Evolutionary conservation across 1,139 yeast genomes (phyloP).

Genomic region (Zygoascus meyerae): DNA sequence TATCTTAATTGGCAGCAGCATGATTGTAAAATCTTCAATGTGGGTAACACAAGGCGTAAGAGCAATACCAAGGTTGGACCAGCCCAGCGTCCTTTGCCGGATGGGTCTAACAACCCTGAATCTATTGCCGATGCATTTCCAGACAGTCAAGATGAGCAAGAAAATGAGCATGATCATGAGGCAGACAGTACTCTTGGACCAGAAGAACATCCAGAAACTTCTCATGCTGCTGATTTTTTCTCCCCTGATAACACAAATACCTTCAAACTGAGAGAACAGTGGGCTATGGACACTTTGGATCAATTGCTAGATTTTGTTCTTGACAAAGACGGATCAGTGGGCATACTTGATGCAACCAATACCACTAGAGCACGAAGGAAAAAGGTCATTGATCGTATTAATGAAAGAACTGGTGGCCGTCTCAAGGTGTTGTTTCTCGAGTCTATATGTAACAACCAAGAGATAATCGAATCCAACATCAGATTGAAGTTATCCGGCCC

Average conservation of each 20-base stretch:
- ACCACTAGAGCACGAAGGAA: slow-evolving; percentile 71
- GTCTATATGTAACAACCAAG: slow-evolving; percentile 76
- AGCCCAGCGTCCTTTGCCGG: slow-evolving; percentile 65
- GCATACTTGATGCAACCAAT: slow-evolving; percentile 93
- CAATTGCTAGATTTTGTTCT: slow-evolving; percentile 75
- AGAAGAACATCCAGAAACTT: slow-evolving; percentile 6
- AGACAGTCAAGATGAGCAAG: slow-evolving; percentile 9
- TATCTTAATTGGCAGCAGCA: slow-evolving; percentile 91
- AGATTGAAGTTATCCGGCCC: slow-evolving; percentile 87
- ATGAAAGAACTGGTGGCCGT: slow-evolving; percentile 63
- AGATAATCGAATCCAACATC: slow-evolving; percentile 74
- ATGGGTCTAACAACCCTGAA: slow-evolving; percentile 26
- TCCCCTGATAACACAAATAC: slow-evolving; percentile 69
- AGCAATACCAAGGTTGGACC: slow-evolving; percentile 63
- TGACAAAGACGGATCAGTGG: slow-evolving; percentile 82
- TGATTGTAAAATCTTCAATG: slow-evolving; percentile 84
- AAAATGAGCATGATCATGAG: slow-evolving; percentile 6
- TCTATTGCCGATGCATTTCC: slow-evolving; percentile 9
- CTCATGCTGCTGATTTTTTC: slow-evolving; percentile 72
- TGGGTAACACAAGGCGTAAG: slow-evolving; percentile 85
- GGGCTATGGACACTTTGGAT: slow-evolving; percentile 95
- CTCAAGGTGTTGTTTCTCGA: slow-evolving; percentile 81
- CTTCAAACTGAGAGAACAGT: slow-evolving; percentile 69
- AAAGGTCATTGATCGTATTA: slow-evolving; percentile 62
- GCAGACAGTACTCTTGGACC: slow-evolving; percentile 1